Conservation (phyloP, 352 stramenopile genomes). For the Pythium aphanidermatum region DNA sequence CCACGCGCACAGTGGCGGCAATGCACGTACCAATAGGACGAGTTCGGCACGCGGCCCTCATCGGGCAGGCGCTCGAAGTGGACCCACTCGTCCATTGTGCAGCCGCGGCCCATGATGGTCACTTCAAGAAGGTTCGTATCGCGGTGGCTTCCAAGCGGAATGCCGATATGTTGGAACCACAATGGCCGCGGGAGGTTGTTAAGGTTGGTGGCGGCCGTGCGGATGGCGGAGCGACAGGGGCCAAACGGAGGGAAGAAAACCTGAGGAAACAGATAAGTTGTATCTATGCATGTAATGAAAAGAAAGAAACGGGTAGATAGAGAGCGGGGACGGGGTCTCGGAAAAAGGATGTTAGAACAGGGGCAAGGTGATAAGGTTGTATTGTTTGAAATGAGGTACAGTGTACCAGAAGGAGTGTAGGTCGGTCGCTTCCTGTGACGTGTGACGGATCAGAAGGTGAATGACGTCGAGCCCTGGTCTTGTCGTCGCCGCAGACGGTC, state of each 20-base stretch:
- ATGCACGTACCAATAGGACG: conserved; percentile 76
- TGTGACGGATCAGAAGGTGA: conserved; percentile 49
- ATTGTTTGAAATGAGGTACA: conserved; percentile 13
- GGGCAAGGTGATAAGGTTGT: conserved; percentile 18
- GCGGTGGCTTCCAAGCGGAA: background rate
- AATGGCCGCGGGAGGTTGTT: conserved; percentile 3
- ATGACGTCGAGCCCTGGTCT: conserved; percentile 46
- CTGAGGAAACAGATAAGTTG: background rate
- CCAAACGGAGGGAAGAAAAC: background rate
- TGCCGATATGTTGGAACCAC: background rate
- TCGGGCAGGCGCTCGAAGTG: conserved; percentile 71
- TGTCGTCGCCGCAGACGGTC: conserved; percentile 80
- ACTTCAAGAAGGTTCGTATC: conserved; percentile 22
- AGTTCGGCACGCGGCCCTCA: conserved; percentile 65
- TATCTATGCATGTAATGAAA: too few species aligned
- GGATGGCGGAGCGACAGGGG: background rate
- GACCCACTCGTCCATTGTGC: conserved; percentile 77
- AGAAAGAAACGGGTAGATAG: background rate
- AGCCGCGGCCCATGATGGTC: conserved; percentile 52
- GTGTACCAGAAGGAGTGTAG: conserved; percentile 16
- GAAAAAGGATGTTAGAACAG: conserved; percentile 8
- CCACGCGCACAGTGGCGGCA: conserved; percentile 64
- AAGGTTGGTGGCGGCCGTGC: background rate
- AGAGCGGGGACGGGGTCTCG: background rate
- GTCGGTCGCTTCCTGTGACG: conserved; percentile 7